These are phyloP conservation scores for Mycena chlorophos DNA, from an alignment of 768 basidiomycete species.

Conservation along the genomic window DNA sequence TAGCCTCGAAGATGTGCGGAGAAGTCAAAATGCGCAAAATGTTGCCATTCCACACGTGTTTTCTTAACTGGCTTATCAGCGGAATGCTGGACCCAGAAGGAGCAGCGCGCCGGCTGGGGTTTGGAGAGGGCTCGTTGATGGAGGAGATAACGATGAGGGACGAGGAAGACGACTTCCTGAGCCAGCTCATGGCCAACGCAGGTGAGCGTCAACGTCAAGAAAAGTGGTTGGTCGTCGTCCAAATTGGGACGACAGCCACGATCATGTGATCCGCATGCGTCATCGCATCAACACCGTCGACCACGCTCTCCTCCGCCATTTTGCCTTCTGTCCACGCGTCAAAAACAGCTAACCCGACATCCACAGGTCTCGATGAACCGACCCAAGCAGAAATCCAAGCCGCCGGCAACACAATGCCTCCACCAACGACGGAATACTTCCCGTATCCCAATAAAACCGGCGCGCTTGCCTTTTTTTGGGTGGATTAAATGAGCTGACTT, in stretches of 20 bases:
- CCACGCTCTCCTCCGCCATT: neutral
- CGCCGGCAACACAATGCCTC: neutral
- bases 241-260: neutral
- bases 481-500: neutral
- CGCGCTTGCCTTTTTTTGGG: neutral
- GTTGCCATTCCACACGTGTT: no score
- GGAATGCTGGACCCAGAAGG: neutral
- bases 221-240: neutral
- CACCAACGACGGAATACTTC: neutral
- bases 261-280: neutral
- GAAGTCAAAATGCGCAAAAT: no score
- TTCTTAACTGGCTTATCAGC: no score
- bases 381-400: neutral
- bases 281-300: neutral
- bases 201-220: slow-evolving; percentile 2
- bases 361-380: neutral
- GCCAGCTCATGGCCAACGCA: neutral
- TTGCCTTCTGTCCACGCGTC: neutral
- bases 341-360: neutral
- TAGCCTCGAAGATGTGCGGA: no score
- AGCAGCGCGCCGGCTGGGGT: neutral
- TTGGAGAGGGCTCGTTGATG: neutral
- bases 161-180: neutral
- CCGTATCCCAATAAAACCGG: slow-evolving; percentile 3
- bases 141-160: neutral